phyloP scores from a whole-genome alignment of 2,329 filamentous ascomycete species.

The Coniochaeta sp. region DNA sequence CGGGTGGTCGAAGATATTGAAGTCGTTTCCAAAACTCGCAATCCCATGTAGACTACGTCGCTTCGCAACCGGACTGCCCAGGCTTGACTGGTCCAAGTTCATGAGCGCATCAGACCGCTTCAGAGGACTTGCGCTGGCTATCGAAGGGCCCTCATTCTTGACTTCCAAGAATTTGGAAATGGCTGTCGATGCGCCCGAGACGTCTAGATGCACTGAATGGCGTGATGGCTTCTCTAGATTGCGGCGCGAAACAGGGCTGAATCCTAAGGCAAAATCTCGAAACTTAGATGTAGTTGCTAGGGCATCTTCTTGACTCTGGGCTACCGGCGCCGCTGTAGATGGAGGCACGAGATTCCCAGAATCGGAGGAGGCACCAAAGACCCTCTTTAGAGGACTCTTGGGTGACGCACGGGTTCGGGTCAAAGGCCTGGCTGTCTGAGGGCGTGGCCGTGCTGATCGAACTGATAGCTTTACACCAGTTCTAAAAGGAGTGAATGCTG shows the following conservation, averaged over 20 bases:
- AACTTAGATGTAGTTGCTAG: slow-evolving; percentile 9
- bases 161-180: slow-evolving; percentile 43
- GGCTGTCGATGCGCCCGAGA: slow-evolving; percentile 43
- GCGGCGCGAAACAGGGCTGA: slow-evolving; percentile 34
- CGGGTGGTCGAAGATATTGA: slow-evolving; percentile 68
- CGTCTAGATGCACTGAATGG: slow-evolving; percentile 51
- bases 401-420: slow-evolving; percentile 64
- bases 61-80: slow-evolving; percentile 84
- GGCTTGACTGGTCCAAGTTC: slow-evolving; percentile 71
- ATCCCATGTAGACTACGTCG: slow-evolving; percentile 78
- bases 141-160: slow-evolving; percentile 32
- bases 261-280: slow-evolving; percentile 18
- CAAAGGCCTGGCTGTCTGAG: slow-evolving; percentile 43
- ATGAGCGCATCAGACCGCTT: slow-evolving; percentile 89
- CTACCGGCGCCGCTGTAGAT: slow-evolving; percentile 32
- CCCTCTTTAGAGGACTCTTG: slow-evolving; percentile 74
- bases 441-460: slow-evolving; percentile 54
- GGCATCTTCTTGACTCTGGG: slow-evolving; percentile 34
- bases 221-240: slow-evolving; percentile 40
- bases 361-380: slow-evolving; percentile 62
- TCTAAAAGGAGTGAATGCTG: slow-evolving; percentile 56
- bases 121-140: slow-evolving; percentile 68
- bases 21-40: slow-evolving; percentile 52
- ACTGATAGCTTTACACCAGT: slow-evolving; percentile 60
- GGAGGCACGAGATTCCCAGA: slow-evolving; percentile 60